Conservation (phyloP, 257 asterid genomes). For the Datura wrightii region DNA sequence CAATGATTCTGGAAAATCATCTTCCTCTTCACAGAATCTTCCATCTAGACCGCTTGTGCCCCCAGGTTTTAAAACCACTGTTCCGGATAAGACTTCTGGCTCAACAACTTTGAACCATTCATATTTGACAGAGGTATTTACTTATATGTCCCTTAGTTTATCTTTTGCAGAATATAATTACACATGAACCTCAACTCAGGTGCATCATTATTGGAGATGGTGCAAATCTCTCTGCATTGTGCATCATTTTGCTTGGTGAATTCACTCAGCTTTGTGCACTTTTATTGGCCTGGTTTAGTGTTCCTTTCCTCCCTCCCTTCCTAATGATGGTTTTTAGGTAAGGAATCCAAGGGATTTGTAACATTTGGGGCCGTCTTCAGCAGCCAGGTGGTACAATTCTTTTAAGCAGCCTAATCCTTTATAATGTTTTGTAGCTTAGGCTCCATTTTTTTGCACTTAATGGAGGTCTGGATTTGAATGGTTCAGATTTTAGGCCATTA, state of each 20-base stretch:
- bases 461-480: too few relatives aligned
- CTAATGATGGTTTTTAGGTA: slow-evolving; percentile 10
- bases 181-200: background rate
- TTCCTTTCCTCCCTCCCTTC: slow-evolving; percentile 14
- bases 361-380: background rate
- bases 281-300: slow-evolving; percentile 4
- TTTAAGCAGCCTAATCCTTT: slow-evolving; percentile 13
- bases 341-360: background rate
- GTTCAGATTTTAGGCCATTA: too few relatives aligned
- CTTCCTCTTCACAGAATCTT: slow-evolving; percentile 62
- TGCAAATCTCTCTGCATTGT: slow-evolving; percentile 9
- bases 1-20: slow-evolving; percentile 63
- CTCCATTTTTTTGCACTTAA: background rate
- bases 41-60: slow-evolving; percentile 81
- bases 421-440: background rate
- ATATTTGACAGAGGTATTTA: slow-evolving; percentile 59
- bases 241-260: slow-evolving; percentile 19
- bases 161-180: slow-evolving; percentile 8
- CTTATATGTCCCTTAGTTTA: slow-evolving; percentile 16
- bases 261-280: background rate
- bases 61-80: slow-evolving; percentile 73
- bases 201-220: slow-evolving; percentile 30
- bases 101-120: slow-evolving; percentile 54
- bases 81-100: slow-evolving; percentile 66
- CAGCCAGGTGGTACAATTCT: slow-evolving; percentile 5